phyloP scores from a whole-genome alignment of 2,329 filamentous ascomycete species.

The Ceratocystis alfenasii region DNA sequence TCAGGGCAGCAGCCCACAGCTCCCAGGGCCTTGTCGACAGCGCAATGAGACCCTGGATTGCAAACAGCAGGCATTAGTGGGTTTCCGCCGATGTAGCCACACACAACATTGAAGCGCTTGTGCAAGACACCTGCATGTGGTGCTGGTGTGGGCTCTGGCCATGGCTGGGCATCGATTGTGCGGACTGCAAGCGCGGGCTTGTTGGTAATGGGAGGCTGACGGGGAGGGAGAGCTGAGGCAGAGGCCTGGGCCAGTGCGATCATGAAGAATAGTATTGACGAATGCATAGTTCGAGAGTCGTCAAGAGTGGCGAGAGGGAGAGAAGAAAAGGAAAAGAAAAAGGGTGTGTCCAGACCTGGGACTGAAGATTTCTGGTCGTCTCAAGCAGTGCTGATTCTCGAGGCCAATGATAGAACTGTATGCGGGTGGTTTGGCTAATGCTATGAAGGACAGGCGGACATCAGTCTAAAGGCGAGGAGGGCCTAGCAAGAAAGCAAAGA shows the following conservation, averaged over 20 bases:
- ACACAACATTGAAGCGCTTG: constrained; percentile 61
- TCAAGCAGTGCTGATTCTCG: background rate
- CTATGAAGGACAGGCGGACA: background rate
- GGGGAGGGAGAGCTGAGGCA: constrained; percentile 32
- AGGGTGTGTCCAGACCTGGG: background rate
- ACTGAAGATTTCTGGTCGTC: background rate
- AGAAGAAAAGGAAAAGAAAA: background rate
- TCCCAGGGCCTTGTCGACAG: constrained; percentile 38
- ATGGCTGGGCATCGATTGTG: constrained; percentile 27
- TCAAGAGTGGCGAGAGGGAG: too few relatives aligned
- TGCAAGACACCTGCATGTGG: constrained; percentile 54
- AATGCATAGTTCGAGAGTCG: constrained; percentile 27
- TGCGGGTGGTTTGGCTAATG: background rate
- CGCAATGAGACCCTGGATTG: constrained; percentile 46
- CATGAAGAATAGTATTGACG: constrained; percentile 29
- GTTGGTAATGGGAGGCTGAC: constrained; percentile 28
- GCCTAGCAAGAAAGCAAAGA: background rate
- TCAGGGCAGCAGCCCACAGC: constrained; percentile 48
- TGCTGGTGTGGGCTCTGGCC: background rate
- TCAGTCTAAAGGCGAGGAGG: background rate
- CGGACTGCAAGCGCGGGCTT: constrained; percentile 29
- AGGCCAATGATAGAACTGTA: background rate
- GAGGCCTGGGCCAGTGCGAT: constrained; percentile 28
- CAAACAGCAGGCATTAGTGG: constrained; percentile 44
- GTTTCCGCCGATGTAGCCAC: constrained; percentile 46